Evolutionary conservation across 2,329 filamentous ascomycete genomes (phyloP).

Genomic region (Ophiostoma populinum): DNA sequence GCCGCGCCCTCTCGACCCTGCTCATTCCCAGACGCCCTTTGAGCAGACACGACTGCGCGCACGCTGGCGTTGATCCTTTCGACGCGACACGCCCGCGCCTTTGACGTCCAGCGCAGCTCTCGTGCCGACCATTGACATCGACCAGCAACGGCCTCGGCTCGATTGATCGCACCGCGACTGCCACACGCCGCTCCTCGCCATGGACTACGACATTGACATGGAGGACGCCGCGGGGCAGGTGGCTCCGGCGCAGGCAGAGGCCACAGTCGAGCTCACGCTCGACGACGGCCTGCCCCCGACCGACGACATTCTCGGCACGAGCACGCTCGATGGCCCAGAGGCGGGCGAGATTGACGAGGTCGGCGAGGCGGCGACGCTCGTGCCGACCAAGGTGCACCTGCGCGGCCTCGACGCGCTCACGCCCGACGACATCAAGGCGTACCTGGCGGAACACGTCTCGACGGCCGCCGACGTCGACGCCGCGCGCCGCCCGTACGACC

Average conservation of each 20-base stretch:
- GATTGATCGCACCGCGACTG: neutral
- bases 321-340: slow-evolving; percentile 14
- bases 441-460: slow-evolving; percentile 50
- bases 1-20: too few relatives aligned
- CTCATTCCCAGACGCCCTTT: too few relatives aligned
- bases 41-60: too few relatives aligned
- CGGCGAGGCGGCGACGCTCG: slow-evolving; percentile 9
- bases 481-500: slow-evolving; percentile 28
- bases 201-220: slow-evolving; percentile 61
- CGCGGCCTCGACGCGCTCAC: slow-evolving; percentile 68
- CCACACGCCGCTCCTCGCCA: slow-evolving; percentile 17
- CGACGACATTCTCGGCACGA: slow-evolving; percentile 17
- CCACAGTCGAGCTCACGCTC: too few relatives aligned
- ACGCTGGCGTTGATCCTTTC: too few relatives aligned
- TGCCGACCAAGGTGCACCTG: slow-evolving; percentile 59
- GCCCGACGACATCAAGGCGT: slow-evolving; percentile 62
- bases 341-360: slow-evolving; percentile 21
- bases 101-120: too few relatives aligned
- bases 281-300: slow-evolving; percentile 15
- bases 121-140: too few relatives aligned
- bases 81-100: too few relatives aligned
- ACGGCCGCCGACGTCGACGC: slow-evolving; percentile 22
- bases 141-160: too few relatives aligned
- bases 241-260: slow-evolving; percentile 3
- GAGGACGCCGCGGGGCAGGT: slow-evolving; percentile 31